Conservation (phyloP, 1,284 basidiomycete genomes). For the Sphagnurus paluster region DNA sequence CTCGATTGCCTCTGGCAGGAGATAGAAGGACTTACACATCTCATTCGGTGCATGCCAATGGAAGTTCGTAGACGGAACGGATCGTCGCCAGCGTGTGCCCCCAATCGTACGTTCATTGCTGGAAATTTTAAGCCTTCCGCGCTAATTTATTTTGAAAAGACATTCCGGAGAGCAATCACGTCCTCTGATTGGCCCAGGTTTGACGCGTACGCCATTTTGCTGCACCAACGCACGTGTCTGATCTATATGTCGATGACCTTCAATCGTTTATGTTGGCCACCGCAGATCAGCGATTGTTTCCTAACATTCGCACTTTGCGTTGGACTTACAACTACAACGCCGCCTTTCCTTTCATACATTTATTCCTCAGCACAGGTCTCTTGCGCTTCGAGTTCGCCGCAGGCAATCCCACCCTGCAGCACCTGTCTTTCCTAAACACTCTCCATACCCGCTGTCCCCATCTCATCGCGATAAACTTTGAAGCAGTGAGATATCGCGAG, state of each 20-base stretch:
- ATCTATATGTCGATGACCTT: not conserved
- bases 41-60: constrained; percentile 8
- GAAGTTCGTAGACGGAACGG: constrained; percentile 1
- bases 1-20: not conserved
- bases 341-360: not conserved
- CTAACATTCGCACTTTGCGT: constrained; percentile 1
- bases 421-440: not conserved
- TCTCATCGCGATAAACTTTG: not conserved
- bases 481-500: not conserved
- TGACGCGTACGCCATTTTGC: not conserved
- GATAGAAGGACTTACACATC: not conserved
- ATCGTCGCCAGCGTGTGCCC: not conserved
- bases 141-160: not conserved
- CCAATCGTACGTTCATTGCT: not conserved
- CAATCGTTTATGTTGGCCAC: not conserved
- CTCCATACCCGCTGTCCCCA: not conserved
- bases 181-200: constrained; percentile 6
- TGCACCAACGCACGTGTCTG: not conserved
- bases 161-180: constrained; percentile 1
- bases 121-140: not conserved
- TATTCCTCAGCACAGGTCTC: constrained; percentile 2
- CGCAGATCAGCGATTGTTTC: not conserved
- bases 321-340: not conserved
- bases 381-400: not conserved
- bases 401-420: not conserved